Evolutionary conservation across 2,329 filamentous ascomycete genomes (phyloP).

Genomic region (Colletotrichum destructivum): DNA sequence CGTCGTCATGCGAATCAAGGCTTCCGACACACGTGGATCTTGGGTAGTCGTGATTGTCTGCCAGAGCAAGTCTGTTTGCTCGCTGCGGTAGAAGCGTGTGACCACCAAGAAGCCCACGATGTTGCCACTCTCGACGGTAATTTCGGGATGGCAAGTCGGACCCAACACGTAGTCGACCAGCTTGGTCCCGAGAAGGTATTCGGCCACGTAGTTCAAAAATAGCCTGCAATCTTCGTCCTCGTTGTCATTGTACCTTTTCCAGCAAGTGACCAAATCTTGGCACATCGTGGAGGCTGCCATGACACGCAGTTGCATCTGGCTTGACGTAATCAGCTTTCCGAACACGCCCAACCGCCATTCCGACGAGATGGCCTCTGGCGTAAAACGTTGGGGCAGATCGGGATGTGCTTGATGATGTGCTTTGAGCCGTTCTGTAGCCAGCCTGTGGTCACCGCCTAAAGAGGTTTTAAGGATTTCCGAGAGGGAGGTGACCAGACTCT

Average conservation of each 20-base stretch:
- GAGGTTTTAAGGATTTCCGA: conserved; percentile 60
- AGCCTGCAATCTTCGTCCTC: conserved; percentile 57
- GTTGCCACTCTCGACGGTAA: conserved; percentile 85
- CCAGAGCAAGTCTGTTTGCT: conserved; percentile 88
- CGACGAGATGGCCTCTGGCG: conserved; percentile 67
- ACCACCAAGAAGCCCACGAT: conserved; percentile 90
- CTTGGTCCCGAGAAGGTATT: conserved; percentile 77
- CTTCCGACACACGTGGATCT: conserved; percentile 87
- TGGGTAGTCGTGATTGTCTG: conserved; percentile 84
- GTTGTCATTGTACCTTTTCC: conserved; percentile 69
- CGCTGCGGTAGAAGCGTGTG: conserved; percentile 78
- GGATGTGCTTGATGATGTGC: conserved; percentile 54
- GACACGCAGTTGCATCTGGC: conserved; percentile 92
- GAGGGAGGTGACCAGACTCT: conserved; percentile 57
- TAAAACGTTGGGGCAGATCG: conserved; percentile 55
- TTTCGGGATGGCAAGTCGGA: conserved; percentile 91
- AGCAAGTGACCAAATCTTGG: conserved; percentile 76
- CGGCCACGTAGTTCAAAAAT: conserved; percentile 77
- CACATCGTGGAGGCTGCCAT: conserved; percentile 84
- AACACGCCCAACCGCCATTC: conserved; percentile 81
- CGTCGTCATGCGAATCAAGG: conserved; percentile 77
- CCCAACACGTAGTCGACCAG: conserved; percentile 91
- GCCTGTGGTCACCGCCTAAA: conserved; percentile 55
- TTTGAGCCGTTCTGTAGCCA: conserved; percentile 53
- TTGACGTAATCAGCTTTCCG: conserved; percentile 82